Evolutionary conservation across 2,329 filamentous ascomycete genomes (phyloP).

Genomic region (Pseudogymnoascus sp.): DNA sequence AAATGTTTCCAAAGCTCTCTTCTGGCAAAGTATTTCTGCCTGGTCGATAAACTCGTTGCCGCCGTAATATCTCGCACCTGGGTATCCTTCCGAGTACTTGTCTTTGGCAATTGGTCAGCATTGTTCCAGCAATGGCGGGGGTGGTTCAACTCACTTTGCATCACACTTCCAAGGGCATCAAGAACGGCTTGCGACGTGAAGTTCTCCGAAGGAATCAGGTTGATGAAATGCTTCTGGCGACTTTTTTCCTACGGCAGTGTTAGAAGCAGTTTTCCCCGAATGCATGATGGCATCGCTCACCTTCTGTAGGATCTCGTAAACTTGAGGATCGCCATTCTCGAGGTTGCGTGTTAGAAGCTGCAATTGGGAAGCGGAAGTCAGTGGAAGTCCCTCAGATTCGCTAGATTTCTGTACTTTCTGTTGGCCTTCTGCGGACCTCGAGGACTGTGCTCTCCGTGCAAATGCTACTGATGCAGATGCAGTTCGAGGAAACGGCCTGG

Average conservation of each 20-base stretch:
- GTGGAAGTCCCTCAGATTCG: conserved; percentile 15
- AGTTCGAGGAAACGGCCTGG: conserved; percentile 7
- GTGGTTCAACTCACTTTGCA: conserved; percentile 63
- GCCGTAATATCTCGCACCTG: conserved; percentile 90
- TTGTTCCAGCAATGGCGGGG: conserved; percentile 12
- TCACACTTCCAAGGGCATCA: conserved; percentile 83
- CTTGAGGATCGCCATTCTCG: conserved; percentile 73
- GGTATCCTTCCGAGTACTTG: conserved; percentile 98
- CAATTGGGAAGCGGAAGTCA: conserved; percentile 12
- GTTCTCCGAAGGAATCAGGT: conserved; percentile 91
- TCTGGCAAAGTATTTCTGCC: conserved; percentile 80
- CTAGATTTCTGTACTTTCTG: conserved; percentile 40
- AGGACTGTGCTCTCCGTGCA: conserved; percentile 6
- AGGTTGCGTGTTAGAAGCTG: conserved; percentile 74
- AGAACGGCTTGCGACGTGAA: conserved; percentile 90
- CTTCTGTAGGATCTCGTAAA: conserved; percentile 86
- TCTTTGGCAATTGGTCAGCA: conserved; percentile 42
- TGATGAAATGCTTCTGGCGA: conserved; percentile 96
- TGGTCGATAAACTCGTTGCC: conserved; percentile 95
- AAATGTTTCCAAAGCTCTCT: conserved; percentile 81
- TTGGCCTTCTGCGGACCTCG: conserved; percentile 41
- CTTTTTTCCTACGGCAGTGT: conserved; percentile 65
- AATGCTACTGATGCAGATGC: conserved; percentile 5
- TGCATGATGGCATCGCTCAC: conserved; percentile 37
- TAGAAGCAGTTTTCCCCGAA: not conserved